These are phyloP conservation scores for Trifolium dubium DNA, from an alignment of 306 rosid genomes.

Conservation along the genomic window DNA sequence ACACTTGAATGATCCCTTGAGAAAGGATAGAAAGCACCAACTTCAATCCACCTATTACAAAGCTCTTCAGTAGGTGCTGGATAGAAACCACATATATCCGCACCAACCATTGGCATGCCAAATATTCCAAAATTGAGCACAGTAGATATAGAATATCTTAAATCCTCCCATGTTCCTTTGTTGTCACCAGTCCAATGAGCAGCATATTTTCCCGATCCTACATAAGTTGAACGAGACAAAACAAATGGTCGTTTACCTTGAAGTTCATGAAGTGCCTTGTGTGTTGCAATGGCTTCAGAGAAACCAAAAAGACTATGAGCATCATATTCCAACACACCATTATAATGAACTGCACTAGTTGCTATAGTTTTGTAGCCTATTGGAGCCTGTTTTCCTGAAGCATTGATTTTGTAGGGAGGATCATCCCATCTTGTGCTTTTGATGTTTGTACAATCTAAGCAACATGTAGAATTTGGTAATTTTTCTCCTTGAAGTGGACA, in stretches of 20 bases:
- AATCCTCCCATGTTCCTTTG: conserved; percentile 80
- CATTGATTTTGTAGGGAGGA: conserved; percentile 94
- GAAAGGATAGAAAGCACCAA: conserved; percentile 94
- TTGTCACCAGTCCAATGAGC: conserved; percentile 99
- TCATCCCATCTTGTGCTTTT: conserved; percentile 85
- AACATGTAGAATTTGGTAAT: conserved; percentile 77
- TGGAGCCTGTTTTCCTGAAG: conserved; percentile 70
- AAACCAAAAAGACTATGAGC: conserved; percentile 94
- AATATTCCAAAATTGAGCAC: conserved; percentile 89
- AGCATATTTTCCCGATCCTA: conserved; percentile 86
- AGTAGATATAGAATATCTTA: conserved; percentile 81
- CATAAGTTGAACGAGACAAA: conserved; percentile 79
- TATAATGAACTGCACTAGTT: conserved; percentile 86
- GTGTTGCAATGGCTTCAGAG: conserved; percentile 81
- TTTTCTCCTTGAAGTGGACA: conserved; percentile 59
- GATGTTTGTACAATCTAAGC: conserved; percentile 87
- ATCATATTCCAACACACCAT: conserved; percentile 85
- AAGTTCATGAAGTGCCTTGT: conserved; percentile 74
- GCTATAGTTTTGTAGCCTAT: conserved; percentile 88
- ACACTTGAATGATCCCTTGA: conserved; percentile 91
- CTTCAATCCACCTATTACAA: conserved; percentile 95
- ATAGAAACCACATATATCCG: conserved; percentile 91
- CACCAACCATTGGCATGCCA: conserved; percentile 98
- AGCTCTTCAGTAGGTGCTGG: conserved; percentile 91
- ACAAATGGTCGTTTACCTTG: conserved; percentile 88